Conservation (phyloP, 768 basidiomycete species). For the Coprinopsis cinerea region DNA sequence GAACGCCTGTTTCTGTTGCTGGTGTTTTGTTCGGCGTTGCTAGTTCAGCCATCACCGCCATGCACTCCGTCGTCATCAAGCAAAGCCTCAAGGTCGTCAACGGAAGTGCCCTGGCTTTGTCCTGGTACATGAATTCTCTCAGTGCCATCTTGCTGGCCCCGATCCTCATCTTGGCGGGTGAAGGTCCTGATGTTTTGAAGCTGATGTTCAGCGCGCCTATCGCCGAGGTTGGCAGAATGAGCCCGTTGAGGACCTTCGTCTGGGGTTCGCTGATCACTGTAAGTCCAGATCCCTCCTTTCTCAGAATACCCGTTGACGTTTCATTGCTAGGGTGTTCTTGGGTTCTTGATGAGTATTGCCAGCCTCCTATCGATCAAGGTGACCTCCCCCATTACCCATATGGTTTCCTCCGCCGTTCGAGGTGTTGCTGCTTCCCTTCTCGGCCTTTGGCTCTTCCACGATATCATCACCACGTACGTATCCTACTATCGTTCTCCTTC, state of each 20-base stretch:
- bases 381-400: constrained; percentile 96
- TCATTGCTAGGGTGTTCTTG: constrained; percentile 61
- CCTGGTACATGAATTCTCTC: constrained; percentile 88
- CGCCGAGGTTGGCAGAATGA: constrained; percentile 36
- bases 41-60: constrained; percentile 80
- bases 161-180: constrained; percentile 68
- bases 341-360: constrained; percentile 93
- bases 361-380: constrained; percentile 93
- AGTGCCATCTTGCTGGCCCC: constrained; percentile 72
- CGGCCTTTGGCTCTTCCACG: constrained; percentile 74
- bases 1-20: constrained; percentile 46
- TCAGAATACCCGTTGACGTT: neutral
- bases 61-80: constrained; percentile 95
- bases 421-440: constrained; percentile 89
- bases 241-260: constrained; percentile 58
- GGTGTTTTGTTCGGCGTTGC: constrained; percentile 80
- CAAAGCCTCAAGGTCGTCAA: constrained; percentile 72
- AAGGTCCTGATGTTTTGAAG: constrained; percentile 55
- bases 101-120: constrained; percentile 78
- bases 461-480: constrained; percentile 72
- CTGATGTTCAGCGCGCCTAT: constrained; percentile 44
- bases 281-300: constrained; percentile 23
- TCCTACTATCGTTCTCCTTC: neutral
- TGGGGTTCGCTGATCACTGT: constrained; percentile 79
- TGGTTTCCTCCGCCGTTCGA: constrained; percentile 93